Evolutionary conservation across 1,139 yeast species (phyloP).

Genomic region (Kodamaea derodonti): DNA sequence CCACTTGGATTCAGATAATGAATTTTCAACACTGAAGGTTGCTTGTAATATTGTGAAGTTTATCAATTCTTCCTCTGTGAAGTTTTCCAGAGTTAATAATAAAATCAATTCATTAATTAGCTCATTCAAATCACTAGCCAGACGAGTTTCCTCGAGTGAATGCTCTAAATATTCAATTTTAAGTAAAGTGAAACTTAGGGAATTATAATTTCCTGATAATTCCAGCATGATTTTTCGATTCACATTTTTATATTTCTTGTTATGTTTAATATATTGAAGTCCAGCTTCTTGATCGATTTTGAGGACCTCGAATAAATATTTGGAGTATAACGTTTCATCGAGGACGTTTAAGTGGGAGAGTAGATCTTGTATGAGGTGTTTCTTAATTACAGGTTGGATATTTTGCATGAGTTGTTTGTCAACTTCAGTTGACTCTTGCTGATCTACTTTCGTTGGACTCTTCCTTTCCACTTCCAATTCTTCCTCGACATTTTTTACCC

Average conservation of each 20-base stretch:
- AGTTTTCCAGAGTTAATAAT: constrained; percentile 9
- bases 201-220: constrained; percentile 17
- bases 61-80: constrained; percentile 16
- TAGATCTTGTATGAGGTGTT: constrained; percentile 5
- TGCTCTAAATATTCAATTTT: constrained; percentile 38
- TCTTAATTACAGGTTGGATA: background rate
- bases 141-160: constrained; percentile 17
- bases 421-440: background rate
- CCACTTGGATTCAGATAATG: constrained; percentile 28
- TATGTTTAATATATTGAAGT: constrained; percentile 26
- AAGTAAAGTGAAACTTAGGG: constrained; percentile 23
- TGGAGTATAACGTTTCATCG: constrained; percentile 23
- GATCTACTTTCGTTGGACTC: background rate
- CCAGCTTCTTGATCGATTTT: constrained; percentile 27
- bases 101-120: constrained; percentile 13
- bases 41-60: constrained; percentile 25
- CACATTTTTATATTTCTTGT: constrained; percentile 22
- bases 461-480: background rate
- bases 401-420: background rate
- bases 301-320: constrained; percentile 27
- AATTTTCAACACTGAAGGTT: constrained; percentile 29
- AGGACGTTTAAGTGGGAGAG: constrained; percentile 5
- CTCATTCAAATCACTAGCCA: constrained; percentile 9
- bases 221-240: constrained; percentile 33
- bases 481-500: background rate